Evolutionary conservation across 164 flowering plant species (phyloP).

Genomic region (Chimonanthus praecox): DNA sequence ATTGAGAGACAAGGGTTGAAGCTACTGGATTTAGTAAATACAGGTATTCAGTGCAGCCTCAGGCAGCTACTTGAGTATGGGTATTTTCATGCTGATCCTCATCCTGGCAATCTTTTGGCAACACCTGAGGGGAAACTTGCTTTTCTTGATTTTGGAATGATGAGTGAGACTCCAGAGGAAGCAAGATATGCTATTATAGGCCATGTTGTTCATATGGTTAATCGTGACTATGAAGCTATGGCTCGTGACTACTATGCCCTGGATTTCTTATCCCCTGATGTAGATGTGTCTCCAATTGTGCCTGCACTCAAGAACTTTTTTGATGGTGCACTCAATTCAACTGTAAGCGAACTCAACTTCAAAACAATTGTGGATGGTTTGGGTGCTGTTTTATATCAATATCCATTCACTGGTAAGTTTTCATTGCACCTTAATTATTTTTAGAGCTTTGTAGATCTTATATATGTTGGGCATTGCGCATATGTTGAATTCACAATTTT

Average conservation of each 20-base stretch:
- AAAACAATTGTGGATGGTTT: slow-evolving; percentile 93
- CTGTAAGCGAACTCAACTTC: slow-evolving; percentile 94
- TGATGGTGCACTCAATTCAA: slow-evolving; percentile 84
- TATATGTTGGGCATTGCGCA: neutral
- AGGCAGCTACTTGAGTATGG: slow-evolving; percentile 95
- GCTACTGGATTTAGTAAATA: slow-evolving; percentile 83
- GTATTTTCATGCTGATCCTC: slow-evolving; percentile 98
- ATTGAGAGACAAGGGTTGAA: slow-evolving; percentile 84
- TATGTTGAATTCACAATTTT: no score
- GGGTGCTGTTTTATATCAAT: slow-evolving; percentile 83
- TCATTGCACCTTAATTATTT: neutral
- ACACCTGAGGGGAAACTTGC: slow-evolving; percentile 98
- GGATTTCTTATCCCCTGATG: slow-evolving; percentile 82
- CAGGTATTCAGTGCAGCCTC: slow-evolving; percentile 95
- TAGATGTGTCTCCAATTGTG: slow-evolving; percentile 93
- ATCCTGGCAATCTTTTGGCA: slow-evolving; percentile 97
- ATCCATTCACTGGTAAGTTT: slow-evolving; percentile 86
- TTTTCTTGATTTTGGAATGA: slow-evolving; percentile 98
- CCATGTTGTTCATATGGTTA: slow-evolving; percentile 98
- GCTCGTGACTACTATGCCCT: slow-evolving; percentile 94
- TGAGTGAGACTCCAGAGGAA: slow-evolving; percentile 98
- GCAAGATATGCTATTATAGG: slow-evolving; percentile 96
- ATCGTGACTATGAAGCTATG: slow-evolving; percentile 99
- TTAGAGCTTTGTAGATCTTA: neutral
- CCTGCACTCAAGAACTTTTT: slow-evolving; percentile 89